A percentile compares a stretch with the other conserved stretches of the same genome.
phyloP scores from a whole-genome alignment of 306 rosid species.

The Prinsepia uniflora region DNA sequence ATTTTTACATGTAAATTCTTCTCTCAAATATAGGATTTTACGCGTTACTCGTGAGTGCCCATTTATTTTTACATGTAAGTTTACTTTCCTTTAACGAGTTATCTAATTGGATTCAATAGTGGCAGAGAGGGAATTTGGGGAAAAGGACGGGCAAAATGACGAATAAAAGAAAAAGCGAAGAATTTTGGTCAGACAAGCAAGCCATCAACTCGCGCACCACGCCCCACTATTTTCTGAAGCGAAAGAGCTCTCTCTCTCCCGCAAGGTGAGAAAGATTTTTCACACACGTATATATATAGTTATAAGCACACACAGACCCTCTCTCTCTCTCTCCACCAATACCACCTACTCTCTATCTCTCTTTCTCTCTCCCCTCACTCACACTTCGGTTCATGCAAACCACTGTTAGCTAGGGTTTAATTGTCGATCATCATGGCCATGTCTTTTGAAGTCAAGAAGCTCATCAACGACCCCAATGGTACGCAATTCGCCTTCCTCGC shows the following conservation, averaged over 20 bases:
- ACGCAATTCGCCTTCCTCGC: slow-evolving; percentile 2
- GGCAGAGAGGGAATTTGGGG: not conserved
- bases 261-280: slow-evolving; percentile 18
- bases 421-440: slow-evolving; percentile 37
- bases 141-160: not conserved
- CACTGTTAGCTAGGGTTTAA: slow-evolving; percentile 48
- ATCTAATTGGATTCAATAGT: not conserved
- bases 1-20: too few species aligned
- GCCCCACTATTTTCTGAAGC: not conserved
- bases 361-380: slow-evolving; percentile 10
- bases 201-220: not conserved
- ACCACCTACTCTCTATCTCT: slow-evolving; percentile 32
- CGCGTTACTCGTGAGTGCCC: too few species aligned
- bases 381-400: slow-evolving; percentile 37
- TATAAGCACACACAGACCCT: not conserved
- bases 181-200: slow-evolving; percentile 25
- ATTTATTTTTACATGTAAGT: too few species aligned
- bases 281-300: not conserved
- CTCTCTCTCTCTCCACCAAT: slow-evolving; percentile 14
- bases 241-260: not conserved
- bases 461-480: slow-evolving; percentile 81
- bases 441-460: slow-evolving; percentile 75
- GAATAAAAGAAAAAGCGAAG: not conserved
- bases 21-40: too few species aligned
- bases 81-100: too few species aligned